These are phyloP conservation scores for Collybiopsis luxurians DNA, from an alignment of 768 basidiomycete genomes.

Conservation along the genomic window DNA sequence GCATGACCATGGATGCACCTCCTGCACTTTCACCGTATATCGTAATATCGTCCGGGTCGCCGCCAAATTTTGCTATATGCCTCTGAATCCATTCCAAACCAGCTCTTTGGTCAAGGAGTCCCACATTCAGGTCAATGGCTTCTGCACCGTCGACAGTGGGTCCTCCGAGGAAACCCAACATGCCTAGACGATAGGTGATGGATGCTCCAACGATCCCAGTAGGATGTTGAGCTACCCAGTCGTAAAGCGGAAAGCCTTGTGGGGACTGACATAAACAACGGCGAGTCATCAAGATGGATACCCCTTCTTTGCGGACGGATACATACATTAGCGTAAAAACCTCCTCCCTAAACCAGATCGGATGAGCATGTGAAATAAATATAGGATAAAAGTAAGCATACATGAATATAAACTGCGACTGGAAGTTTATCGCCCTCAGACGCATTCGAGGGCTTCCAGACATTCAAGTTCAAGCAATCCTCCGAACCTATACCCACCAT, in stretches of 20 bases:
- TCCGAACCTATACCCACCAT: conserved; percentile 43
- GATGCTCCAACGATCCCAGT: conserved; percentile 18
- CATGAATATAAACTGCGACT: conserved; percentile 42
- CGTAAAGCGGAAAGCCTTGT: conserved; percentile 45
- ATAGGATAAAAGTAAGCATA: conserved; percentile 12
- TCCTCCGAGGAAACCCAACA: conserved; percentile 18
- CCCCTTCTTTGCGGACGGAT: no score
- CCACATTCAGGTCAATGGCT: conserved; percentile 25
- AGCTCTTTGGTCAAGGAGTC: conserved; percentile 30
- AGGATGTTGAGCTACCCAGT: conserved; percentile 42
- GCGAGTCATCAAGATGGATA: not conserved
- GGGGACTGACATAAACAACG: conserved; percentile 29
- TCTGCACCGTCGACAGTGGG: conserved; percentile 11
- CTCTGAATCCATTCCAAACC: conserved; percentile 42
- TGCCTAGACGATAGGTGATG: conserved; percentile 17
- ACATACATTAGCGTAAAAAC: conserved; percentile 33
- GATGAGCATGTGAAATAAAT: not conserved
- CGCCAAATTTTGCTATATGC: conserved; percentile 45
- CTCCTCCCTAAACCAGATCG: conserved; percentile 32
- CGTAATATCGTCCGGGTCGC: conserved; percentile 39
- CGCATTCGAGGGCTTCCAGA: conserved; percentile 40
- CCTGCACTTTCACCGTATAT: conserved; percentile 40
- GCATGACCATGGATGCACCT: conserved; percentile 43
- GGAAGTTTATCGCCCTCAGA: conserved; percentile 33
- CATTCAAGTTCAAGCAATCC: conserved; percentile 40